These are phyloP conservation scores for Besnoitia besnoiti DNA, from an alignment of 169 alveolate genomes.

Conservation along the genomic window DNA sequence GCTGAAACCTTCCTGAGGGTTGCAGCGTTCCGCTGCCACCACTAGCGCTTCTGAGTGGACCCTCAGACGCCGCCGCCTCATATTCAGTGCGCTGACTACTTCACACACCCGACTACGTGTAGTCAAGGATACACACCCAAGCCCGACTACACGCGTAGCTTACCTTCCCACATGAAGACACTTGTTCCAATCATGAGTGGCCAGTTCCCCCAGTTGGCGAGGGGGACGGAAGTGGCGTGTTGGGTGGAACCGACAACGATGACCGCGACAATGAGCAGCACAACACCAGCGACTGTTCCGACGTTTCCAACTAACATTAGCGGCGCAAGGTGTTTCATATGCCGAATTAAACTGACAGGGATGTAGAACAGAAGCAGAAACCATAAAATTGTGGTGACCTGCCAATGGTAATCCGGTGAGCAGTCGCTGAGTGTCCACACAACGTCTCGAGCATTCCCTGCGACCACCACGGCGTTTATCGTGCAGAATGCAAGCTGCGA, in stretches of 20 bases:
- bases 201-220: conserved; percentile 29
- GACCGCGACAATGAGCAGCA: not conserved
- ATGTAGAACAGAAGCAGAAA: not conserved
- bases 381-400: not conserved
- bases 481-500: conserved; percentile 43
- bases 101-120: not conserved
- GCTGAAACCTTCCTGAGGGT: too few species aligned
- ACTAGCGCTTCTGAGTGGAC: too few species aligned
- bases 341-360: conserved; percentile 8
- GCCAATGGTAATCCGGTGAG: not conserved
- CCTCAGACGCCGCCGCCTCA: too few species aligned
- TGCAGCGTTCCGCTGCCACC: too few species aligned
- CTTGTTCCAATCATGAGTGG: conserved; percentile 38
- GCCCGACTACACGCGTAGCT: not conserved
- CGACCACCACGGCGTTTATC: not conserved
- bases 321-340: conserved; percentile 37
- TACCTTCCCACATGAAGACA: conserved; percentile 41
- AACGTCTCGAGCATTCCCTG: conserved; percentile 6
- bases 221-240: not conserved
- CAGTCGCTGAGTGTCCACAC: not conserved
- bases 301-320: not conserved
- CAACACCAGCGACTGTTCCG: not conserved
- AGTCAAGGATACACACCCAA: not conserved
- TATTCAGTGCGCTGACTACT: too few species aligned
- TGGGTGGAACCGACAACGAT: not conserved